phyloP scores from a whole-genome alignment of 2,329 filamentous ascomycete genomes.

The Verticillium nubilum region DNA sequence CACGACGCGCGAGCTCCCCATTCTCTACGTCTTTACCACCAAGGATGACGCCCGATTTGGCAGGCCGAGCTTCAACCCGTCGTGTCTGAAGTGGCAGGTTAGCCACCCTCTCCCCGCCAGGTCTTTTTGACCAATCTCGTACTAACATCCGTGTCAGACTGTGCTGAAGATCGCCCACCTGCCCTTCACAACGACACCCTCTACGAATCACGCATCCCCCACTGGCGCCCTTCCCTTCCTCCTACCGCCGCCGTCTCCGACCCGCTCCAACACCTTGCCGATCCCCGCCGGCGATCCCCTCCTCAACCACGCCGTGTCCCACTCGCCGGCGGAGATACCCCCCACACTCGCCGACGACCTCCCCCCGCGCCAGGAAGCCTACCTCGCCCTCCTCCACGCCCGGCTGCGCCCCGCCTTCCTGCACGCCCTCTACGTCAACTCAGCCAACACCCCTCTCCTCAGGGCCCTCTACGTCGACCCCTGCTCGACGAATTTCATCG shows the following conservation, averaged over 20 bases:
- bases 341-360: slow-evolving; percentile 39
- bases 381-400: slow-evolving; percentile 70
- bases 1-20: slow-evolving; percentile 29
- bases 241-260: slow-evolving; percentile 41
- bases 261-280: slow-evolving; percentile 26
- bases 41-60: slow-evolving; percentile 55
- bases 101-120: slow-evolving; percentile 19
- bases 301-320: slow-evolving; percentile 59
- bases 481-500: slow-evolving; percentile 52
- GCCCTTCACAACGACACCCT: slow-evolving; percentile 60
- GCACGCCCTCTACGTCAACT: slow-evolving; percentile 73
- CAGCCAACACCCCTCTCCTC: slow-evolving; percentile 62
- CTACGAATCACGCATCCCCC: slow-evolving; percentile 90
- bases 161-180: slow-evolving; percentile 75
- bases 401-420: slow-evolving; percentile 85
- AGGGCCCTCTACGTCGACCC: slow-evolving; percentile 65
- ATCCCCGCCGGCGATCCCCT: slow-evolving; percentile 59
- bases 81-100: slow-evolving; percentile 96
- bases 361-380: slow-evolving; percentile 62
- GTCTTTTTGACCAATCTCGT: not conserved
- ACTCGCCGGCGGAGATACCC: slow-evolving; percentile 22
- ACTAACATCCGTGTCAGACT: slow-evolving; percentile 45
- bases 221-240: slow-evolving; percentile 86
- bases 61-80: slow-evolving; percentile 79
- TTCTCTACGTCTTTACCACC: slow-evolving; percentile 73